Evolutionary conservation across 1,284 basidiomycete genomes (phyloP).

Genomic region (Hemileia vastatrix): DNA sequence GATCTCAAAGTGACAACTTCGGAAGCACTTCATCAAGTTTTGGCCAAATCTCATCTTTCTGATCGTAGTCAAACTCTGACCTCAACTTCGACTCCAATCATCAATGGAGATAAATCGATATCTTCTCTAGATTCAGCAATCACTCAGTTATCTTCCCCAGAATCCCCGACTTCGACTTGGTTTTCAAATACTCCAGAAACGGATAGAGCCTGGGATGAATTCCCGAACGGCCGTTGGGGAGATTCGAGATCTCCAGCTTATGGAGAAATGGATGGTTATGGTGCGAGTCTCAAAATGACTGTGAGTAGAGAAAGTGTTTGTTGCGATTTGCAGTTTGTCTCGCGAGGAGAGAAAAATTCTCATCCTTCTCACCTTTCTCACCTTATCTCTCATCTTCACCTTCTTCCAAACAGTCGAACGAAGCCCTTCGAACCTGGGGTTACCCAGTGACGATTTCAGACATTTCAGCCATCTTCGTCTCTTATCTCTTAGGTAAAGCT

Average conservation of each 20-base stretch:
- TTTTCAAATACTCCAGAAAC: background rate
- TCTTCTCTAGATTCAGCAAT: background rate
- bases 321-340: too few species aligned
- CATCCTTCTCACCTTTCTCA: constrained; percentile 33
- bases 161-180: background rate
- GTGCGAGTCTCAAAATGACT: constrained; percentile 41
- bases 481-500: constrained; percentile 61
- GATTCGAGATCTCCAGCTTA: constrained; percentile 47
- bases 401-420: constrained; percentile 51
- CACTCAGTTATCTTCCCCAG: constrained; percentile 7
- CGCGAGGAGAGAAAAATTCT: background rate
- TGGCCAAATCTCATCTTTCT: background rate
- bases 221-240: constrained; percentile 49
- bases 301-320: constrained; percentile 20
- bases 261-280: constrained; percentile 44
- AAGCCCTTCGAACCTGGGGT: constrained; percentile 70
- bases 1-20: constrained; percentile 9
- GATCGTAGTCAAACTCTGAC: background rate
- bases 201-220: constrained; percentile 38
- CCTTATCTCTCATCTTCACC: constrained; percentile 29
- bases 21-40: background rate
- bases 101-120: background rate
- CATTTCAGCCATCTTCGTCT: constrained; percentile 67
- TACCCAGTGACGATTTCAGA: constrained; percentile 61
- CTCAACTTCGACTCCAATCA: background rate